phyloP scores from a whole-genome alignment of 2,329 filamentous ascomycete species.

The Simplicillium sp. region DNA sequence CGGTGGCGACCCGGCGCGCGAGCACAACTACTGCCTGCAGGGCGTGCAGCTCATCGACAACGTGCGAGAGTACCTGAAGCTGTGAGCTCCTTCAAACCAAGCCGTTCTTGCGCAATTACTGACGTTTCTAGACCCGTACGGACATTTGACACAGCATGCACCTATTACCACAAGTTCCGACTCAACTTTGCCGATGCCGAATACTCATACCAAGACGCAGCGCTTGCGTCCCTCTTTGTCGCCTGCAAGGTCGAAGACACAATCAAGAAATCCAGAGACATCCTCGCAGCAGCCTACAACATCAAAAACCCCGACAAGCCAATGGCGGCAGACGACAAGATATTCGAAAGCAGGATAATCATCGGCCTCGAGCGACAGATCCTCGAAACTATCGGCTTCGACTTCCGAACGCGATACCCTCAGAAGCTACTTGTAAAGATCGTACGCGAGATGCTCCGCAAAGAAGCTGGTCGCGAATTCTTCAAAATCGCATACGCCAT shows the following conservation, averaged over 20 bases:
- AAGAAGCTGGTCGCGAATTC: conserved; percentile 42
- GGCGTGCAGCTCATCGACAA: conserved; percentile 85
- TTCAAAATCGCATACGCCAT: conserved; percentile 68
- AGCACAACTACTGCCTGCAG: conserved; percentile 72
- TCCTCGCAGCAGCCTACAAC: conserved; percentile 84
- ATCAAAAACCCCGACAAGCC: conserved; percentile 61
- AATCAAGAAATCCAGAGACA: conserved; percentile 90
- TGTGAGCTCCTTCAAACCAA: conserved; percentile 44
- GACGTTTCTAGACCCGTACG: conserved; percentile 58
- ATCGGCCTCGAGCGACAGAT: conserved; percentile 88
- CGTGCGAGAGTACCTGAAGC: conserved; percentile 65
- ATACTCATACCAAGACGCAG: conserved; percentile 79
- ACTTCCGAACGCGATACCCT: conserved; percentile 83
- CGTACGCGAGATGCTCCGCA: conserved; percentile 43
- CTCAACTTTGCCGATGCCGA: conserved; percentile 76
- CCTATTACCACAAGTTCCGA: conserved; percentile 91
- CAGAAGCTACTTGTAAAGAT: conserved; percentile 81
- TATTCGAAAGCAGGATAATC: conserved; percentile 78
- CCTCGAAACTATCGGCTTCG: conserved; percentile 85
- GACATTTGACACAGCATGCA: conserved; percentile 84
- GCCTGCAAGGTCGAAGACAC: conserved; percentile 98
- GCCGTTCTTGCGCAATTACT: not conserved
- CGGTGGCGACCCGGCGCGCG: conserved; percentile 64
- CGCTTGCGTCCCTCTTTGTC: conserved; percentile 78
- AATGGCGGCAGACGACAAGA: conserved; percentile 73